Percentiles rank a stretch among this genome's conserved stretches.
Evolutionary conservation across 2,329 filamentous ascomycete species (phyloP).

Genomic region (Pseudofabraea citricarpa): DNA sequence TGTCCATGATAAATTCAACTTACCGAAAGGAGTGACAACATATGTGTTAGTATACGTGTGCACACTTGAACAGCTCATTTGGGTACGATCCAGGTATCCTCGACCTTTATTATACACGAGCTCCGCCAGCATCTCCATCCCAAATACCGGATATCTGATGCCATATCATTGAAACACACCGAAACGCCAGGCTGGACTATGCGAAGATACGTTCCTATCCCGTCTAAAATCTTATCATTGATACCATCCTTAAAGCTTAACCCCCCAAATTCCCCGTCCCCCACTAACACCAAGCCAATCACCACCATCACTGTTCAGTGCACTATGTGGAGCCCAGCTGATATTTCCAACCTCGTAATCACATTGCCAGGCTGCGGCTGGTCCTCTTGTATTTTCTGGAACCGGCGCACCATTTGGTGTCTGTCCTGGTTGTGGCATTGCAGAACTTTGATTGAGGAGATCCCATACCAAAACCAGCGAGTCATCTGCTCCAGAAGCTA

Average conservation of each 20-base stretch:
- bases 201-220: constrained; percentile 9
- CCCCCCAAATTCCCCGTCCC: constrained; percentile 75
- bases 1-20: too few species aligned
- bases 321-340: constrained; percentile 73
- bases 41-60: too few species aligned
- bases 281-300: constrained; percentile 84
- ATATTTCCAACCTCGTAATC: constrained; percentile 85
- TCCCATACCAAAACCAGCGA: constrained; percentile 93
- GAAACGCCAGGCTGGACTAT: constrained; percentile 20
- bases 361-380: constrained; percentile 75
- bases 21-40: too few species aligned
- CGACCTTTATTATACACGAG: too few species aligned
- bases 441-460: constrained; percentile 57
- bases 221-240: constrained; percentile 11
- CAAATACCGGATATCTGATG: constrained; percentile 18
- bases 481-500: constrained; percentile 90
- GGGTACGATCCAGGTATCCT: too few species aligned
- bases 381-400: constrained; percentile 56
- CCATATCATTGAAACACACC: constrained; percentile 11
- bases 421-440: constrained; percentile 26
- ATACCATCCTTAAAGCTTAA: constrained; percentile 22
- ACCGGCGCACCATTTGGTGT: constrained; percentile 44
- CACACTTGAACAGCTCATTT: too few species aligned
- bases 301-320: constrained; percentile 62
- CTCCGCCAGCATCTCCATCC: constrained; percentile 10